Base-by-base conservation (phyloP, 176 grass and related monocot genomes). In the Carex parvula region DNA sequence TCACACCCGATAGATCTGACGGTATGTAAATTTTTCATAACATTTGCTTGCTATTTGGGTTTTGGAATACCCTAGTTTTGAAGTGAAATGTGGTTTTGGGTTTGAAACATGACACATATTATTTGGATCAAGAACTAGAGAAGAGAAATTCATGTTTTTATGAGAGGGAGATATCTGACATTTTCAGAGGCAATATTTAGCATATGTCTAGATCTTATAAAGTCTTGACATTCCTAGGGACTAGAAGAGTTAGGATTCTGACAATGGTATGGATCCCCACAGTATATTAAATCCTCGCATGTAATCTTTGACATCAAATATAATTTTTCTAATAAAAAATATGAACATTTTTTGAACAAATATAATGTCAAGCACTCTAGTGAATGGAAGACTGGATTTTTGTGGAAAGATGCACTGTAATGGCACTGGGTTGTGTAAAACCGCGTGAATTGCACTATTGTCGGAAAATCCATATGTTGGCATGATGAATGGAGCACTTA, bases 1-100 rank as follows among this genome's bases (percentile, higher is more conserved):
- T 99, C 84, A 74, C 83, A 18, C 97, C 97, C 2, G 97, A 99
- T 22, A 89, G 86, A 84, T 60, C 89, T 35, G 88, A 92, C 64
- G 96, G 96, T 98, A 86, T 53, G 54, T 6, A 20, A 55, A 22
- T 29, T 2, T 37, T 42, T 42, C 22, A 10, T 15, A 21, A 64
- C 17, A 3, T 37, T 37, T 22, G 11, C 54, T 44, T 48, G 55
- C 9, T n/a, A 15, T 76, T 58, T 10, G 6, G 5, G 12, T 42
- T 75, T 29, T 21, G 24, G 63, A 16, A 9, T 12, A 68, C n/a
- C 9, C 20, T 52, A 69, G 5, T 22, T 62, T 62, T 62, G 6
- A 71, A 5, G 3, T 5, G 30, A 82, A 82, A 48, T 82, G 18
- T 64, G 33, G 10, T 32, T 79, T 79, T 58, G 30, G 15, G 37